A percentile compares a stretch with the other conserved stretches of the same genome.
phyloP scores from a whole-genome alignment of 2,329 filamentous ascomycete genomes.

The Fusarium compactum region DNA sequence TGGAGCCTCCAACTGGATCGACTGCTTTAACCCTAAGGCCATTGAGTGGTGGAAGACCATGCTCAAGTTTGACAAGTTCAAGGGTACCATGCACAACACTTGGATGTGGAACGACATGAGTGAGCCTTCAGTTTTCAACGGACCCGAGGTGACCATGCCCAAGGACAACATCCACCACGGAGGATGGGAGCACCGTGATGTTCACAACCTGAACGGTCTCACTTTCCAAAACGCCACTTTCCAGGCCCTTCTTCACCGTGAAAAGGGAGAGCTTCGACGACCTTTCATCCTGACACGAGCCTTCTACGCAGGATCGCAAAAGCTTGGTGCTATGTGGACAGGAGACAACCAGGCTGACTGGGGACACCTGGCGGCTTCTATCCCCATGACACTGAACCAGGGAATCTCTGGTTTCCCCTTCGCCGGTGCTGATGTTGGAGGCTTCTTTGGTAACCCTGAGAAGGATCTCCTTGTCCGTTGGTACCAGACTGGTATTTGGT shows the following conservation, averaged over 20 bases:
- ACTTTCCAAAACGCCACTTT: constrained; percentile 96
- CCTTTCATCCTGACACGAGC: constrained; percentile 94
- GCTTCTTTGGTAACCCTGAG: constrained; percentile 97
- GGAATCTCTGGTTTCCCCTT: constrained; percentile 95
- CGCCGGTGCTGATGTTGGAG: constrained; percentile 93
- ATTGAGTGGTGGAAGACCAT: constrained; percentile 91
- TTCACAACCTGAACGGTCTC: constrained; percentile 96
- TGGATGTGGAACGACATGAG: constrained; percentile 99
- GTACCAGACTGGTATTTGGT: constrained; percentile 97
- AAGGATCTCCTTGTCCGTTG: constrained; percentile 92
- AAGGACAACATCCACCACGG: constrained; percentile 95
- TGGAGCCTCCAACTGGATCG: constrained; percentile 95
- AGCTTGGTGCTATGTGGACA: constrained; percentile 96
- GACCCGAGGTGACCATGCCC: constrained; percentile 97
- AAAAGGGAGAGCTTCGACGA: constrained; percentile 85
- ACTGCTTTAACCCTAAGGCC: constrained; percentile 93
- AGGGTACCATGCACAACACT: constrained; percentile 85
- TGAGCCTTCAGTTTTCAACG: constrained; percentile 98
- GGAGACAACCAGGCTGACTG: constrained; percentile 96
- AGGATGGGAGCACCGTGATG: constrained; percentile 95
- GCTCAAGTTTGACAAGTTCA: constrained; percentile 90
- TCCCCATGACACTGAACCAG: constrained; percentile 94
- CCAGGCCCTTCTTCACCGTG: constrained; percentile 83
- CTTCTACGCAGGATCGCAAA: constrained; percentile 92
- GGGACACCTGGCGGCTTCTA: constrained; percentile 87